Conservation (phyloP, 805 yeast species). For the Starmerella cellae region DNA sequence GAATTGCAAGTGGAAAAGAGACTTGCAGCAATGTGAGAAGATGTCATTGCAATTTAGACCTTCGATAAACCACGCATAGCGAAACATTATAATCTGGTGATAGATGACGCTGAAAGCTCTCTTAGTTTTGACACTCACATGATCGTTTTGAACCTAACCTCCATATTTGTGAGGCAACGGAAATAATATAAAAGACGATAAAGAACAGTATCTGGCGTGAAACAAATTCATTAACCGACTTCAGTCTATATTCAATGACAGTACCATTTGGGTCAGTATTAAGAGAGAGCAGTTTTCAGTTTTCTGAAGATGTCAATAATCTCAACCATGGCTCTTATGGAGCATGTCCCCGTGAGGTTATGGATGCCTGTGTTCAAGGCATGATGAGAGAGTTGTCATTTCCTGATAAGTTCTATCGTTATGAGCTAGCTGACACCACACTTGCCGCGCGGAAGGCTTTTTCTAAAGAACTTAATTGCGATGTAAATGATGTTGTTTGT, state of each 20-base stretch:
- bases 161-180: too few species aligned
- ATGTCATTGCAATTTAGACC: too few species aligned
- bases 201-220: neutral
- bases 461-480: slow-evolving; percentile 37
- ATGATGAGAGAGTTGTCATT: slow-evolving; percentile 26
- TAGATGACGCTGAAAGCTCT: too few species aligned
- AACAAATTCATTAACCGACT: neutral
- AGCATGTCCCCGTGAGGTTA: slow-evolving; percentile 37
- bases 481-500: slow-evolving; percentile 38
- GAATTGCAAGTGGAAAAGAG: too few species aligned
- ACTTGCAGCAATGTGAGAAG: too few species aligned
- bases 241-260: neutral
- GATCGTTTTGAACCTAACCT: too few species aligned
- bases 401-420: slow-evolving; percentile 38
- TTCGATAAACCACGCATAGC: too few species aligned
- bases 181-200: too few species aligned
- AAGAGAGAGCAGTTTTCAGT: slow-evolving; percentile 36
- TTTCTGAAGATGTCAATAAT: slow-evolving; percentile 32
- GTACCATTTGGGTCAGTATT: slow-evolving; percentile 37
- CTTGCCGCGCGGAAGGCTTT: slow-evolving; percentile 26
- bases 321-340: slow-evolving; percentile 61
- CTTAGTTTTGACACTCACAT: too few species aligned
- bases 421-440: slow-evolving; percentile 20
- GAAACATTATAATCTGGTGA: too few species aligned
- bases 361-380: slow-evolving; percentile 29